Evolutionary conservation across 345 rosid genomes (phyloP).

Genomic region (Gossypium stocksii): DNA sequence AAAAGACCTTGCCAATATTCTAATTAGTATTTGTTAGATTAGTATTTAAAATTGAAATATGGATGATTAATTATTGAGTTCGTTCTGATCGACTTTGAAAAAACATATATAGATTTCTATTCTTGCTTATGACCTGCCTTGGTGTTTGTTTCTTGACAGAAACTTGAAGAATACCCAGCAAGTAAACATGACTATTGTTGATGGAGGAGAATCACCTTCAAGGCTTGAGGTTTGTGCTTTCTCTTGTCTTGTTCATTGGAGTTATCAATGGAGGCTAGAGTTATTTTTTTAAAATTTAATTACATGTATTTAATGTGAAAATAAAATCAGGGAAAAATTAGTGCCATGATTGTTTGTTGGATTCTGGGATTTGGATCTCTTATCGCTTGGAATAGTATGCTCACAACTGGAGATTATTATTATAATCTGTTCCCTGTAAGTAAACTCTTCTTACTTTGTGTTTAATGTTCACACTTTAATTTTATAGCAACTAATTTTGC

Average conservation of each 20-base stretch:
- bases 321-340: constrained; percentile 52
- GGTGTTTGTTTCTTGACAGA: not conserved
- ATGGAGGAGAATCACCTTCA: constrained; percentile 10
- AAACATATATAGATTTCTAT: not conserved
- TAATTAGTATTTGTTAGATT: too few species aligned
- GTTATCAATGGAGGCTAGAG: not conserved
- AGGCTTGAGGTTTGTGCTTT: constrained; percentile 26
- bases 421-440: constrained; percentile 25
- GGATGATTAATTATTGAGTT: too few species aligned
- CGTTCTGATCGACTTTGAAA: too few species aligned
- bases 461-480: too few species aligned
- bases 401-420: constrained; percentile 80
- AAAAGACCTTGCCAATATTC: too few species aligned
- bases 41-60: too few species aligned
- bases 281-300: not conserved
- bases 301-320: not conserved
- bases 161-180: not conserved
- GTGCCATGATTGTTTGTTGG: constrained; percentile 65
- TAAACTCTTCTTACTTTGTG: not conserved
- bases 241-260: not conserved
- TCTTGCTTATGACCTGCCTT: not conserved
- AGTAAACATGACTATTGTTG: not conserved
- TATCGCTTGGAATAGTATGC: constrained; percentile 78
- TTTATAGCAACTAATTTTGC: too few species aligned
- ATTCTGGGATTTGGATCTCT: constrained; percentile 78